Percentiles rank a stretch among this genome's conserved stretches.
These are phyloP conservation scores for Sporothrix dimorphospora DNA, from an alignment of 2,329 filamentous ascomycete genomes.

Conservation along the genomic window DNA sequence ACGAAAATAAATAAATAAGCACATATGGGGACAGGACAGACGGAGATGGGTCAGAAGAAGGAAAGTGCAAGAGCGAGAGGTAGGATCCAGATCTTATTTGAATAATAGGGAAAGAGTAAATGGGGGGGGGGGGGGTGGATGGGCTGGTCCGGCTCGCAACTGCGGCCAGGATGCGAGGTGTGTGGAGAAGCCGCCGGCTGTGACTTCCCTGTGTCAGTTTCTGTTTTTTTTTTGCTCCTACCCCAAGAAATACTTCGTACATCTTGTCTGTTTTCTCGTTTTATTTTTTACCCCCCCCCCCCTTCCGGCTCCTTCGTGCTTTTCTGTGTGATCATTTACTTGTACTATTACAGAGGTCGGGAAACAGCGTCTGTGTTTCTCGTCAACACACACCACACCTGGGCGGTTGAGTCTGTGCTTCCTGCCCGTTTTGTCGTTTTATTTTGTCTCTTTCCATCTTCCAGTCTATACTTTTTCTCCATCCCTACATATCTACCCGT, in stretches of 20 bases:
- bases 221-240: neutral
- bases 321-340: neutral
- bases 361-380: slow-evolving; percentile 12
- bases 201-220: neutral
- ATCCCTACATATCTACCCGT: neutral
- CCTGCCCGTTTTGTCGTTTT: slow-evolving; percentile 10
- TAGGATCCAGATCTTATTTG: slow-evolving; percentile 25
- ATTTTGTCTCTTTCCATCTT: neutral
- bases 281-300: too few species aligned
- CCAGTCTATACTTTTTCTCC: too few species aligned
- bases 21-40: neutral
- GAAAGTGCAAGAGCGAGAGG: slow-evolving; percentile 16
- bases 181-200: slow-evolving; percentile 13
- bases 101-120: slow-evolving; percentile 20
- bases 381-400: neutral
- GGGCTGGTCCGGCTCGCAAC: slow-evolving; percentile 18
- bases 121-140: slow-evolving; percentile 19
- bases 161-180: slow-evolving; percentile 12
- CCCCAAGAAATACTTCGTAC: neutral
- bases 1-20: neutral
- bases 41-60: slow-evolving; percentile 4
- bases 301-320: neutral
- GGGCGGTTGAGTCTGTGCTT: neutral
- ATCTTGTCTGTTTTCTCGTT: neutral
- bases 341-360: neutral